Evolutionary conservation across 495 filamentous ascomycete genomes (phyloP), one percentile per base, ranked within the genome.

Genomic region (Penicillium samsonianum): DNA sequence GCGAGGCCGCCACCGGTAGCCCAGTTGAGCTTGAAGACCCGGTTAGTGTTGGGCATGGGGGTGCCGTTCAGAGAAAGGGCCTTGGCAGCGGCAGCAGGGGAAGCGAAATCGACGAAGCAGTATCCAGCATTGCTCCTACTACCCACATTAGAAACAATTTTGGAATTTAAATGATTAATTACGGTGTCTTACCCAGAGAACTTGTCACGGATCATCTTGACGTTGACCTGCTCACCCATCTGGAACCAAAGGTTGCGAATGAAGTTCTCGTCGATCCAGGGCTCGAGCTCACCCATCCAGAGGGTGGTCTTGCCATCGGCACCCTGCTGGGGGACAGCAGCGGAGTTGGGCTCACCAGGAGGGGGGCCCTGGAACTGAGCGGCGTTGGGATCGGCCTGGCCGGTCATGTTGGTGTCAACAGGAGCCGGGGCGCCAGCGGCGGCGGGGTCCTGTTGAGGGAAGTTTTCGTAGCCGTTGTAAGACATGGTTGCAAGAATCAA

Each of bases 181-280:
- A 45, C 30, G 28, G n/a, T 50, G 58, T 67, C 90, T 72, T 87
- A 97, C 93, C 94, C 94, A 73, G 94, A 98, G 72, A 96, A 96
- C 74, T 96, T 96, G 79, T 99, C 94, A 58, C 94, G 92, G 67
- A 99, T 99, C 85, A 99, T 96, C 84, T 99, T 99, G 55, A 99
- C 94, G 66, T 97, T 97, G 65, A 99, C 94, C 60, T 83, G 82
- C 78, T 98, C 93, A 54, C 86, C 90, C 80, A 96, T 86, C 65
- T 88, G 87, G 72, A 86, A 89, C 87, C 91, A 98, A 20, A 98
- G 82, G 61, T 87, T 92, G 70, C 95, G 92, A 63, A 99, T 90
- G 75, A 98, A 99, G 71, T 90, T 95, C 76, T 99, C 94, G 71
- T 99, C 94, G 73, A 99, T 98, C 94, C 94, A 99, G 3, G 91